Conservation (phyloP, 192 early-diverging fungal genomes). For the Piromyces finnis region DNA sequence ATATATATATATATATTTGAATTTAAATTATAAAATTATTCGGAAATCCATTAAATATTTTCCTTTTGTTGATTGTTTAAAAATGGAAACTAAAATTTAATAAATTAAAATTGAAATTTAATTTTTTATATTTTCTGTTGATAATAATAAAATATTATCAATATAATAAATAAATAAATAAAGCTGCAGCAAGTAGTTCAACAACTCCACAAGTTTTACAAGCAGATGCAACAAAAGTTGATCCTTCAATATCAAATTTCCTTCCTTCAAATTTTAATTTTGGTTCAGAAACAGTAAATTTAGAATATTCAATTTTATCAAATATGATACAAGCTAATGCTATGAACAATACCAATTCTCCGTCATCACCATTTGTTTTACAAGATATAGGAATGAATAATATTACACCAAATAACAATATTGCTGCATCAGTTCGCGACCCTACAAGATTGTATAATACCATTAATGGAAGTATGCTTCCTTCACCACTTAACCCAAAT, state of each 20-base stretch:
- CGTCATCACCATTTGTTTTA: background rate
- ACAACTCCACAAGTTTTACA: background rate
- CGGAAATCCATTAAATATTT: no score
- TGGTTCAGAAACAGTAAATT: conserved; percentile 71
- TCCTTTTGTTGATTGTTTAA: no score
- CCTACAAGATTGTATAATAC: background rate
- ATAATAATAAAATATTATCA: no score
- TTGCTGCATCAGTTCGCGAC: background rate
- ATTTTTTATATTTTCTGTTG: no score
- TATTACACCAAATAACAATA: background rate
- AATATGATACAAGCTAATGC: conserved; percentile 62
- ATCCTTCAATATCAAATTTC: conserved; percentile 10
- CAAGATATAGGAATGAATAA: background rate
- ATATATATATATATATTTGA: no score
- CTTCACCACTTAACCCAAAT: background rate
- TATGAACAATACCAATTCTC: background rate
- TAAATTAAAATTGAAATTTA: no score
- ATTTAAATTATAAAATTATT: no score
- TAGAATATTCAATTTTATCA: conserved; percentile 76
- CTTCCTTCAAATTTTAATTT: conserved; percentile 38
- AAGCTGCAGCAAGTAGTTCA: background rate
- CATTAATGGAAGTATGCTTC: background rate
- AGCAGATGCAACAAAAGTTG: conserved; percentile 7
- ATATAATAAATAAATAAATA: background rate
- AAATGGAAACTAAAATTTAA: no score